These are phyloP conservation scores for Acrodontium crateriforme DNA, from an alignment of 2,329 filamentous ascomycete genomes.

Conservation along the genomic window DNA sequence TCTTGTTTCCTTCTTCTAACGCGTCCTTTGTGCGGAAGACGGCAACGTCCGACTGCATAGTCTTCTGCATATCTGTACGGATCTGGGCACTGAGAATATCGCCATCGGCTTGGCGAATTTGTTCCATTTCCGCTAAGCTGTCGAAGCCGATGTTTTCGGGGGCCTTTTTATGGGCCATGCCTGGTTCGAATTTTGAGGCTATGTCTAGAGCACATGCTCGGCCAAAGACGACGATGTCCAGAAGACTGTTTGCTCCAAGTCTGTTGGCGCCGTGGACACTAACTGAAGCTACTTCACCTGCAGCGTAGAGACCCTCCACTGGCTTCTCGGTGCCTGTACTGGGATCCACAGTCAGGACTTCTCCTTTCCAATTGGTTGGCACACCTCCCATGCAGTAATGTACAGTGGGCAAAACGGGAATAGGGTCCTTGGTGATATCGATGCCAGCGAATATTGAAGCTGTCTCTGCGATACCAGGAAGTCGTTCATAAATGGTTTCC, in stretches of 20 bases:
- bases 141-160: slow-evolving; percentile 21
- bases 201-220: slow-evolving; percentile 32
- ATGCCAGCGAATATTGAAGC: slow-evolving; percentile 37
- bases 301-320: slow-evolving; percentile 35
- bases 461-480: slow-evolving; percentile 39
- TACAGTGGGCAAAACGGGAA: slow-evolving; percentile 37
- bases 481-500: slow-evolving; percentile 33
- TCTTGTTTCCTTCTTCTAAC: slow-evolving; percentile 20
- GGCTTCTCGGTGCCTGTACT: slow-evolving; percentile 25
- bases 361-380: slow-evolving; percentile 36
- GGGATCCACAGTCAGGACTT: slow-evolving; percentile 29
- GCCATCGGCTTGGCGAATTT: slow-evolving; percentile 25
- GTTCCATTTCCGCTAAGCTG: slow-evolving; percentile 19
- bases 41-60: slow-evolving; percentile 33
- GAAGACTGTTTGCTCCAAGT: slow-evolving; percentile 34
- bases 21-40: slow-evolving; percentile 32
- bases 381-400: slow-evolving; percentile 41
- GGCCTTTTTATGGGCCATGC: slow-evolving; percentile 21
- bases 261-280: slow-evolving; percentile 37
- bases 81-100: slow-evolving; percentile 25
- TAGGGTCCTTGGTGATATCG: slow-evolving; percentile 35
- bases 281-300: slow-evolving; percentile 36
- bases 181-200: slow-evolving; percentile 25
- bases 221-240: slow-evolving; percentile 38
- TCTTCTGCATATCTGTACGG: slow-evolving; percentile 30